Conservation (phyloP, 306 rosid genomes). For the Glycine soja region DNA sequence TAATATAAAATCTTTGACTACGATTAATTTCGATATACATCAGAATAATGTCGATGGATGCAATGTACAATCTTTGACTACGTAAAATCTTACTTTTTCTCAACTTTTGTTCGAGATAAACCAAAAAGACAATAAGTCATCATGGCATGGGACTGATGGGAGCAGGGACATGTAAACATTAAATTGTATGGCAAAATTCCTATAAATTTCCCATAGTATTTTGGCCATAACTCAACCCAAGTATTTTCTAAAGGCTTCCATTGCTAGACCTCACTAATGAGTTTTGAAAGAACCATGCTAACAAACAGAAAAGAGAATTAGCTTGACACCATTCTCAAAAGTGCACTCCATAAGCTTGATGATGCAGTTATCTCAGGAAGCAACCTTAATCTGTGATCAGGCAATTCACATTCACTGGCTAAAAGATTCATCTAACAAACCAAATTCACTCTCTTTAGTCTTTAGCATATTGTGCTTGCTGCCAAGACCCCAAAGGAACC, state of each 20-base stretch:
- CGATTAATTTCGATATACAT: not conserved
- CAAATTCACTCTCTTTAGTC: not conserved
- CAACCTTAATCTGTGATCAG: not conserved
- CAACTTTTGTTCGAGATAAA: not conserved
- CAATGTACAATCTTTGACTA: not conserved
- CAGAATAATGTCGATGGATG: not conserved
- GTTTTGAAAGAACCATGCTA: not conserved
- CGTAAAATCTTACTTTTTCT: not conserved
- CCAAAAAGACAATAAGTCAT: not conserved
- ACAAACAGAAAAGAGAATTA: not conserved
- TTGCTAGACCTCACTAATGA: conserved; percentile 3
- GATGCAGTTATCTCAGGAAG: conserved; percentile 11
- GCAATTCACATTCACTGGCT: too few species aligned
- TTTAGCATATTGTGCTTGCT: conserved; percentile 9
- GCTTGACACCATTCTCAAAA: conserved; percentile 20
- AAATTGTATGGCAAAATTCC: not conserved
- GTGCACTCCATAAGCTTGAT: conserved; percentile 5
- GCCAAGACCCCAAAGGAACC: not conserved
- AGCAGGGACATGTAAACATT: not conserved
- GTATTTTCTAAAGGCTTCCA: not conserved
- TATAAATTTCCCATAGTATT: not conserved
- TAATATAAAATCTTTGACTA: not conserved
- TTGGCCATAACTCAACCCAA: conserved; percentile 7
- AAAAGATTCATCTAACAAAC: not conserved
- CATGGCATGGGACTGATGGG: not conserved